Evolutionary conservation across 1,284 basidiomycete genomes (phyloP).

Genomic region (Filobasidium uniguttulatum): DNA sequence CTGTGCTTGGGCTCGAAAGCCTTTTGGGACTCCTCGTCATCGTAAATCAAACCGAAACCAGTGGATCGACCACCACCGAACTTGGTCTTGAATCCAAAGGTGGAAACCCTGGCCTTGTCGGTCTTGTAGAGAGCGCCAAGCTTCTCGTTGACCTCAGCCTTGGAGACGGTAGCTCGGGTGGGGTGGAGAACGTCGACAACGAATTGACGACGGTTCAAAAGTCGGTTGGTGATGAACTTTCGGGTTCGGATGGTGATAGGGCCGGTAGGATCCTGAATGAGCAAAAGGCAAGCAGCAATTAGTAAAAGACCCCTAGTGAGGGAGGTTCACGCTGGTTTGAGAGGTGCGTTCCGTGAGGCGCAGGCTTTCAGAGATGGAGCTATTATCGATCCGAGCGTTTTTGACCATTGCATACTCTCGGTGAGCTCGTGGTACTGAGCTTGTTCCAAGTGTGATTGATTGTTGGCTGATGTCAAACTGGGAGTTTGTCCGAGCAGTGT

Average conservation of each 20-base stretch:
- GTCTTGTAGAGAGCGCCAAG: slow-evolving; percentile 59
- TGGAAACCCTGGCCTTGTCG: slow-evolving; percentile 47
- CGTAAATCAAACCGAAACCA: slow-evolving; percentile 96
- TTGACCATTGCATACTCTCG: no score
- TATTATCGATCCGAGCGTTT: background rate
- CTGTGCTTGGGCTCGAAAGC: slow-evolving; percentile 97
- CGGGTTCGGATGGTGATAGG: slow-evolving; percentile 94
- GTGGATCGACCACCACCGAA: slow-evolving; percentile 98
- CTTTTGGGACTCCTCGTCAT: slow-evolving; percentile 84
- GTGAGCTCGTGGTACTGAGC: background rate
- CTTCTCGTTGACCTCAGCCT: slow-evolving; percentile 84
- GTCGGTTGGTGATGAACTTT: slow-evolving; percentile 99
- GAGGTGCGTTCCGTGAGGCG: no score
- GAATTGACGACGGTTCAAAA: slow-evolving; percentile 76
- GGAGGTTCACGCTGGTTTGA: no score
- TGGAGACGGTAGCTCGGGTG: slow-evolving; percentile 85
- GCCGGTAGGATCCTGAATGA: slow-evolving; percentile 57
- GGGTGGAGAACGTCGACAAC: slow-evolving; percentile 94
- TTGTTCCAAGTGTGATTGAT: background rate
- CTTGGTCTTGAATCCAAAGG: slow-evolving; percentile 64
- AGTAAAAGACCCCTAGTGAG: no score
- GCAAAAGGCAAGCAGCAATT: background rate
- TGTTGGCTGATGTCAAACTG: no score
- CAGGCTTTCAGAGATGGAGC: background rate
- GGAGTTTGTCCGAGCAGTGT: no score